These are phyloP conservation scores for Bremia lactucae DNA, from an alignment of 352 stramenopile species.

Conservation along the genomic window DNA sequence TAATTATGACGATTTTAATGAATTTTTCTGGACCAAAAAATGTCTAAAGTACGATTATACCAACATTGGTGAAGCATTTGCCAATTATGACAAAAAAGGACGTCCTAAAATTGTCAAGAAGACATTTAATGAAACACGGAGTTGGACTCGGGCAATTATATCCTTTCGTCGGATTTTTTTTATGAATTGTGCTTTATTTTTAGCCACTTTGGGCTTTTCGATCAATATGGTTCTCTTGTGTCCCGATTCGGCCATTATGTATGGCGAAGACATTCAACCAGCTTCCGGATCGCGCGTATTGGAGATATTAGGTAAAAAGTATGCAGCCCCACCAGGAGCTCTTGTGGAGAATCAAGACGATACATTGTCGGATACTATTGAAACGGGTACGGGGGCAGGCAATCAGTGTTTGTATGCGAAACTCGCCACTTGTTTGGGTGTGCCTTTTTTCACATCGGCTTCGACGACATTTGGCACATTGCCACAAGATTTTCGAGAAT, in stretches of 20 bases:
- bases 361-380: slow-evolving; percentile 16
- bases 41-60: slow-evolving; percentile 60
- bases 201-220: slow-evolving; percentile 50
- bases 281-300: slow-evolving; percentile 11
- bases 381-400: slow-evolving; percentile 15
- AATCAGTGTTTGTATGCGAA: slow-evolving; percentile 57
- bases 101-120: slow-evolving; percentile 75
- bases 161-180: slow-evolving; percentile 81
- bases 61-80: slow-evolving; percentile 58
- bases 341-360: slow-evolving; percentile 21
- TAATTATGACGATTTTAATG: slow-evolving; percentile 85
- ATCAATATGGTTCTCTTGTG: slow-evolving; percentile 71
- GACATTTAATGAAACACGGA: slow-evolving; percentile 66
- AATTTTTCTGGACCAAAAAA: slow-evolving; percentile 84
- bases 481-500: slow-evolving; percentile 57
- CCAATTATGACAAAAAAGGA: slow-evolving; percentile 66
- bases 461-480: slow-evolving; percentile 46
- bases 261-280: slow-evolving; percentile 45
- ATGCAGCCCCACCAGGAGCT: slow-evolving; percentile 19
- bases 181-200: slow-evolving; percentile 67
- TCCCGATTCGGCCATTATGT: slow-evolving; percentile 68
- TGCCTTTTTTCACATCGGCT: slow-evolving; percentile 32
- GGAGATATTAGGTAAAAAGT: slow-evolving; percentile 52
- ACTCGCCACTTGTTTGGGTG: slow-evolving; percentile 55
- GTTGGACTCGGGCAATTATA: slow-evolving; percentile 56